Conservation (phyloP, 768 basidiomycete genomes). For the Pleurotus citrinopileatus region DNA sequence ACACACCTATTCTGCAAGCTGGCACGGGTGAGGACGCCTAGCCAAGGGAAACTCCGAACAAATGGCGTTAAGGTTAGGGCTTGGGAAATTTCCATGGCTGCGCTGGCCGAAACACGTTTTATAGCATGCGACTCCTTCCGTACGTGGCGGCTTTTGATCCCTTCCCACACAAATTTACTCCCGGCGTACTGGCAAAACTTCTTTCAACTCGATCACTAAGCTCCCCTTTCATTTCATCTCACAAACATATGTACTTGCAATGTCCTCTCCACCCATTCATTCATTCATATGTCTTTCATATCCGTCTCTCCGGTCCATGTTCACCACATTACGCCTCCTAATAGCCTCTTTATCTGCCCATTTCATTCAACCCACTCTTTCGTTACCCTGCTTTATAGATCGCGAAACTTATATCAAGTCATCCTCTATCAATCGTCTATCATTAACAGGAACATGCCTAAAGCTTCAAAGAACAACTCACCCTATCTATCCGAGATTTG, state of each 20-base stretch:
- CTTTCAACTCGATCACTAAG: too few species aligned
- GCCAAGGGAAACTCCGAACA: slow-evolving; percentile 10
- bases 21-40: neutral
- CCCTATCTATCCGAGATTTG: too few species aligned
- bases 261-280: neutral
- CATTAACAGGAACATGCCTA: neutral
- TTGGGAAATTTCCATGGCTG: too few species aligned
- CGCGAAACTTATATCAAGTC: neutral
- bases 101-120: slow-evolving; percentile 12
- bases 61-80: slow-evolving; percentile 3
- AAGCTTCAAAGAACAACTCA: too few species aligned
- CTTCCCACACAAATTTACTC: neutral
- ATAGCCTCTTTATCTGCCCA: neutral
- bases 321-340: neutral
- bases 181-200: too few species aligned
- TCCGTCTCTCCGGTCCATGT: neutral
- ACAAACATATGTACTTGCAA: too few species aligned
- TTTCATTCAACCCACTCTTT: neutral
- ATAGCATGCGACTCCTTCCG: slow-evolving; percentile 2
- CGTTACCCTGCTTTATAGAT: too few species aligned
- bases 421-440: neutral
- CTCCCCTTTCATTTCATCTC: neutral
- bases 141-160: too few species aligned
- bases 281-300: too few species aligned
- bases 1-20: neutral